Percentiles rank a stretch among this genome's conserved stretches.
Conservation (phyloP, 2,329 filamentous ascomycete species). For the Neobulgaria alba region DNA sequence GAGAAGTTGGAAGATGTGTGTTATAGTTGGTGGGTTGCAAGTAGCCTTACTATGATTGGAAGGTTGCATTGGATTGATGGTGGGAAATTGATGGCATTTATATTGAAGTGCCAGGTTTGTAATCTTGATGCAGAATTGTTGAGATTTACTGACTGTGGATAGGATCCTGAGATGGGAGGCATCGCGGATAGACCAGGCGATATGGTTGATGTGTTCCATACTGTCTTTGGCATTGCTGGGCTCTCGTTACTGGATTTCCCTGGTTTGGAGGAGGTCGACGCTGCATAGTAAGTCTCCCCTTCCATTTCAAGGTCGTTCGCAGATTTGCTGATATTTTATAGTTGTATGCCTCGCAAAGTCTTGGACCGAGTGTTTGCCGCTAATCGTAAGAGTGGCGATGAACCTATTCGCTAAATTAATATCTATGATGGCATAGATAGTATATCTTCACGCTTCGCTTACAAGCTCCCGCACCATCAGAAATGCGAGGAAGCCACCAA, state of each 20-base stretch:
- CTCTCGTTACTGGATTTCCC: slow-evolving; percentile 75
- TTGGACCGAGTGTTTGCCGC: slow-evolving; percentile 49
- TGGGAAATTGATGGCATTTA: slow-evolving; percentile 69
- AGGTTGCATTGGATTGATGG: slow-evolving; percentile 90
- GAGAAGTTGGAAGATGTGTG: slow-evolving; percentile 96
- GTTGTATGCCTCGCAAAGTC: slow-evolving; percentile 64
- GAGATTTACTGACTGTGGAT: slow-evolving; percentile 40
- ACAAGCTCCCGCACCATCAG: too few relatives aligned
- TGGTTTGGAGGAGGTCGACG: slow-evolving; percentile 72
- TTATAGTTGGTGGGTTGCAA: slow-evolving; percentile 98
- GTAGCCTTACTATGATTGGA: slow-evolving; percentile 81
- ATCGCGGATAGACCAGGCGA: slow-evolving; percentile 86
- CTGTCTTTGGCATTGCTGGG: slow-evolving; percentile 79
- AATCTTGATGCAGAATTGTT: slow-evolving; percentile 51
- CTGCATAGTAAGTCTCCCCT: slow-evolving; percentile 59
- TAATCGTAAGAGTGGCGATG: slow-evolving; percentile 3
- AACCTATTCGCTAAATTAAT: too few relatives aligned
- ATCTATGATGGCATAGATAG: too few relatives aligned
- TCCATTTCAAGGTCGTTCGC: too few relatives aligned
- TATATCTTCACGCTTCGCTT: too few relatives aligned
- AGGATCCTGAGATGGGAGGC: slow-evolving; percentile 77
- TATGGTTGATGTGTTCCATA: slow-evolving; percentile 97
- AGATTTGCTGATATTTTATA: slow-evolving; percentile 19
- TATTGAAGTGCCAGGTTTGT: slow-evolving; percentile 68
- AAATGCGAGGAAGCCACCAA: too few relatives aligned